Conservation (phyloP, 2,329 filamentous ascomycete genomes). For the Neopestalotiopsis rosae region DNA sequence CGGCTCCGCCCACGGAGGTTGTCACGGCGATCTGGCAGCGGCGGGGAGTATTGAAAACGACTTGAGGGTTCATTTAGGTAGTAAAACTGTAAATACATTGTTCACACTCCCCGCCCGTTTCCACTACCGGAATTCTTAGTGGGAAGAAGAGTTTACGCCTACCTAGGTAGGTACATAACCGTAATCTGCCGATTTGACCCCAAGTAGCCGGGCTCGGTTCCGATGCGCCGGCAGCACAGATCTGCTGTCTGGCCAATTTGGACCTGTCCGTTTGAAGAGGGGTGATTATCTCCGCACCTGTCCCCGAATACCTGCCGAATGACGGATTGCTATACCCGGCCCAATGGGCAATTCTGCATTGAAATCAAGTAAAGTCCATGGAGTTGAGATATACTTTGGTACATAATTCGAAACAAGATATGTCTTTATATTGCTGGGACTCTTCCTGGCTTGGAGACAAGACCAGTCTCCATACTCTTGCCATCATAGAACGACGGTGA, state of each 20-base stretch:
- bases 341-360: neutral
- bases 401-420: too few relatives aligned
- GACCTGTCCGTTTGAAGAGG: neutral
- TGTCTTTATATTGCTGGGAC: too few relatives aligned
- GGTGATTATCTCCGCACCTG: neutral
- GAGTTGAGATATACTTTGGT: neutral
- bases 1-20: conserved; percentile 31
- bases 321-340: neutral
- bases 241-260: neutral
- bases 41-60: neutral
- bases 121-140: neutral
- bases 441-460: neutral
- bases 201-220: neutral
- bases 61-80: neutral
- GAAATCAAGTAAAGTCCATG: neutral
- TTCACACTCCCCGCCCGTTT: neutral
- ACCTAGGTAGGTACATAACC: neutral
- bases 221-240: neutral
- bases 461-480: neutral
- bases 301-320: neutral
- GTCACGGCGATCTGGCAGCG: conserved; percentile 27
- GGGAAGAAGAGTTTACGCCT: neutral
- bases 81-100: too few relatives aligned
- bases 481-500: neutral
- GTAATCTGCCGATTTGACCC: neutral